Percentiles rank a stretch among this genome's conserved stretches.
Conservation (phyloP, 1,139 yeast species). For the Scheffersomyces insectosa region DNA sequence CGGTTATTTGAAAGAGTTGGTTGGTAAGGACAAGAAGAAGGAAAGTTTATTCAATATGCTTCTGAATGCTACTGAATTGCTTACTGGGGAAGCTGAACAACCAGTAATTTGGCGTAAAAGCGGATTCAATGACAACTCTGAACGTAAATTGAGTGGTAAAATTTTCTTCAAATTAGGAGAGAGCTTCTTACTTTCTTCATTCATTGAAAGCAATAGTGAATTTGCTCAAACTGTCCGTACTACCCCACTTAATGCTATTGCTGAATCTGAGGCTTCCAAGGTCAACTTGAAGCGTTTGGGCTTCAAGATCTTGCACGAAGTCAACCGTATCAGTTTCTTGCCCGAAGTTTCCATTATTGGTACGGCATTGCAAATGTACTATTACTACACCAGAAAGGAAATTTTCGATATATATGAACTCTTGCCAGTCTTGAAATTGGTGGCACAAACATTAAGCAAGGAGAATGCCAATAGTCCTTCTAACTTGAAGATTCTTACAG, state of each 20-base stretch:
- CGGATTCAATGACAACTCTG: constrained; percentile 31
- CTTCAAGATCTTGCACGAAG: constrained; percentile 41
- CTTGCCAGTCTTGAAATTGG: constrained; percentile 29
- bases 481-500: constrained; percentile 21
- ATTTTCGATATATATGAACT: constrained; percentile 25
- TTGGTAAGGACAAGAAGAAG: constrained; percentile 59
- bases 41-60: constrained; percentile 41
- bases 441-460: constrained; percentile 21
- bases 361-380: constrained; percentile 34
- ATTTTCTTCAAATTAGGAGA: constrained; percentile 42
- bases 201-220: constrained; percentile 15
- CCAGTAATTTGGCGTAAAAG: constrained; percentile 8
- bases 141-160: constrained; percentile 35
- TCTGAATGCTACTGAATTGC: constrained; percentile 30
- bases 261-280: constrained; percentile 10
- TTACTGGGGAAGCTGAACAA: constrained; percentile 8
- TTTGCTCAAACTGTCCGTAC: constrained; percentile 5
- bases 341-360: constrained; percentile 45
- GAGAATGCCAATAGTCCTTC: constrained; percentile 22
- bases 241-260: constrained; percentile 7
- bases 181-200: constrained; percentile 31
- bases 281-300: constrained; percentile 46
- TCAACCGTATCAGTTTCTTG: constrained; percentile 36
- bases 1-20: constrained; percentile 59
- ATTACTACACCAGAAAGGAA: constrained; percentile 21